These are phyloP conservation scores for Drechslerella dactyloides DNA, from an alignment of 2,329 filamentous ascomycete genomes.

Conservation along the genomic window DNA sequence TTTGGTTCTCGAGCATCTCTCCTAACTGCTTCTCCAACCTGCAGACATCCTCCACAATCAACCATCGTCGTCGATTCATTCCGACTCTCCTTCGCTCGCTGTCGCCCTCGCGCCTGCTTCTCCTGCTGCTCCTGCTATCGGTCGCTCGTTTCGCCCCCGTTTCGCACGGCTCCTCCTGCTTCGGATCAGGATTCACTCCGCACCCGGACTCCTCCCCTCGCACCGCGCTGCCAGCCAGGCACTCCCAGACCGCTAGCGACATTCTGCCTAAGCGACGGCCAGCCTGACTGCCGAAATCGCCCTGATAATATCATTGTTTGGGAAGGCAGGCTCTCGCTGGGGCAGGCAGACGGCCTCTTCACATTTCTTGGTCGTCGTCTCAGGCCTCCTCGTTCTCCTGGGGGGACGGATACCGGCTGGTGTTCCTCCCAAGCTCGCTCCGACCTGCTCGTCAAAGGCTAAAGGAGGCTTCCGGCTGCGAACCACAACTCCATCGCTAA, in stretches of 20 bases:
- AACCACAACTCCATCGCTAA: conserved; percentile 2
- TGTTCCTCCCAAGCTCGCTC: not conserved
- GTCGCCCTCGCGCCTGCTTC: conserved; percentile 1
- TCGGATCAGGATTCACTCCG: not conserved
- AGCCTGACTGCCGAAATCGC: conserved; percentile 10
- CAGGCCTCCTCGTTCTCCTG: conserved; percentile 11
- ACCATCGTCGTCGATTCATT: no score
- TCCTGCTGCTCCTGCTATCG: conserved; percentile 7
- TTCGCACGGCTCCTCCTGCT: not conserved
- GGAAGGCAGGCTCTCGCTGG: not conserved
- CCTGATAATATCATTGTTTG: conserved; percentile 3
- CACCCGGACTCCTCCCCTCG: no score
- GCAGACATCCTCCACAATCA: no score
- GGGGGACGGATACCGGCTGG: conserved; percentile 8
- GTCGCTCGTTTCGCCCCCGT: conserved; percentile 2
- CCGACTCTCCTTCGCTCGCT: no score
- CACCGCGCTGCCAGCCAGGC: not conserved
- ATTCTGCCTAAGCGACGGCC: conserved; percentile 33
- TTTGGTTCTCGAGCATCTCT: no score
- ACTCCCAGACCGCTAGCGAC: conserved; percentile 45
- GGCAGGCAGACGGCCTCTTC: not conserved
- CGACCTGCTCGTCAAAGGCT: no score
- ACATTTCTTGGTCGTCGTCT: not conserved
- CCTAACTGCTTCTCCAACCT: no score
- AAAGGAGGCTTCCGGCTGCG: no score